A percentile compares a stretch with the other conserved stretches of the same genome.
Evolutionary conservation across 129 eudicot species (phyloP).

Genomic region (Pulicaria dysenterica): DNA sequence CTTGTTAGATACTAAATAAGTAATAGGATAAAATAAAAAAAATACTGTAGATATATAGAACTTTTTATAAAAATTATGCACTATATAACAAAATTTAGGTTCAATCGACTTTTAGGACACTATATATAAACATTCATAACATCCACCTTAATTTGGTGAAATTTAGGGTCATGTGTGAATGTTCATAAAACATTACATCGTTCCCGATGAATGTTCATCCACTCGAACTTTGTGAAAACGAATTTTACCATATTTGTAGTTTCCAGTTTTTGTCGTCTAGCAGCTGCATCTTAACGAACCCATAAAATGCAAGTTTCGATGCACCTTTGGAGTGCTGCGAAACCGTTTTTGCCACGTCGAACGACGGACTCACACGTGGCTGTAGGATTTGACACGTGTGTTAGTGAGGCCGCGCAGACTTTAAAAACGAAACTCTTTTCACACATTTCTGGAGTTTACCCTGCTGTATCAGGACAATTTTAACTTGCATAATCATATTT

Average conservation of each 20-base stretch:
- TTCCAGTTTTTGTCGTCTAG: conserved; percentile 26
- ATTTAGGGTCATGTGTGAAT: not conserved
- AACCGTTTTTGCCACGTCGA: conserved; percentile 33
- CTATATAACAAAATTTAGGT: too few relatives aligned
- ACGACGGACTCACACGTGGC: conserved; percentile 34
- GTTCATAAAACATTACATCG: conserved; percentile 10
- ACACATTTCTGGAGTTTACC: conserved; percentile 23
- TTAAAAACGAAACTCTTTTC: not conserved
- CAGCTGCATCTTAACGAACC: conserved; percentile 8
- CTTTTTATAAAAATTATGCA: too few relatives aligned
- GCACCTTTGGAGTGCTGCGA: conserved; percentile 22
- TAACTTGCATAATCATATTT: too few relatives aligned
- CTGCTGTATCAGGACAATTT: not conserved
- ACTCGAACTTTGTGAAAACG: conserved; percentile 18
- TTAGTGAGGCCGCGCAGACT: conserved; percentile 11
- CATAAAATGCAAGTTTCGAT: conserved; percentile 36
- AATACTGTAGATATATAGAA: too few relatives aligned
- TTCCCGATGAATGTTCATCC: conserved; percentile 18
- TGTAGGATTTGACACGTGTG: conserved; percentile 26
- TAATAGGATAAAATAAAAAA: too few relatives aligned
- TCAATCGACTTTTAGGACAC: too few relatives aligned
- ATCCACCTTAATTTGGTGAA: conserved; percentile 1
- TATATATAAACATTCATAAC: too few relatives aligned
- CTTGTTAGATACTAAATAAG: too few relatives aligned
- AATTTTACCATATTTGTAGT: conserved; percentile 15